Percentiles rank a stretch among this genome's conserved stretches.
These are phyloP conservation scores for Scheffersomyces parashehatae DNA, from an alignment of 1,139 yeast genomes.

Conservation along the genomic window DNA sequence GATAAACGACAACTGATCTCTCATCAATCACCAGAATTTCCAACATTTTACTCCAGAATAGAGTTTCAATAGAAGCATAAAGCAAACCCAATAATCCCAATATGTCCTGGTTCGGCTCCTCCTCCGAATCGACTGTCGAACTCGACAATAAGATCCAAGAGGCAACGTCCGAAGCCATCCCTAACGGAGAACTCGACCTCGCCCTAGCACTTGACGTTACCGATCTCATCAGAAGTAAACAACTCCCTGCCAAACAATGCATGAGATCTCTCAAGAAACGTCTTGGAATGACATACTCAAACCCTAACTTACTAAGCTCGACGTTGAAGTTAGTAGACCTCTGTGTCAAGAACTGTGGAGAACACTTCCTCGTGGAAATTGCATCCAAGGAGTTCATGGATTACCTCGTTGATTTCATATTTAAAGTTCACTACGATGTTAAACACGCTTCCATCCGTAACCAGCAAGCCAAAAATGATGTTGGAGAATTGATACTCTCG, in stretches of 20 bases:
- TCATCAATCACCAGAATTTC: no score
- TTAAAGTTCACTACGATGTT: constrained; percentile 39
- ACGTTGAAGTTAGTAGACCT: constrained; percentile 78
- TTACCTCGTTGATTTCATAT: constrained; percentile 51
- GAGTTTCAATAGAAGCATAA: no score
- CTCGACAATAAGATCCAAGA: constrained; percentile 67
- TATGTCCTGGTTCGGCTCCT: constrained; percentile 67
- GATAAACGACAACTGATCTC: no score
- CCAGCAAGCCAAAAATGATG: constrained; percentile 52
- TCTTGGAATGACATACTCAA: constrained; percentile 55
- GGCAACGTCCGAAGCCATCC: constrained; percentile 88
- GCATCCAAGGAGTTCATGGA: constrained; percentile 88
- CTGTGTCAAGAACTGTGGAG: constrained; percentile 92
- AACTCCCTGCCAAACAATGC: constrained; percentile 79
- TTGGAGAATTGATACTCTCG: constrained; percentile 60
- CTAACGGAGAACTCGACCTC: constrained; percentile 87
- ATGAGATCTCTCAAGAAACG: constrained; percentile 82
- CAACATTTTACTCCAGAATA: no score
- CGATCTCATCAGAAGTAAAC: constrained; percentile 82
- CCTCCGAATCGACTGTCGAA: constrained; percentile 44
- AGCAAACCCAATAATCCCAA: not conserved
- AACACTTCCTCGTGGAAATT: constrained; percentile 76
- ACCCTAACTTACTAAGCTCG: constrained; percentile 77
- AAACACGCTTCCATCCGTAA: constrained; percentile 27
- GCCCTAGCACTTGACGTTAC: constrained; percentile 82